Base-by-base conservation (phyloP, 208 protist species). In the Borovskyia barvae region DNA sequence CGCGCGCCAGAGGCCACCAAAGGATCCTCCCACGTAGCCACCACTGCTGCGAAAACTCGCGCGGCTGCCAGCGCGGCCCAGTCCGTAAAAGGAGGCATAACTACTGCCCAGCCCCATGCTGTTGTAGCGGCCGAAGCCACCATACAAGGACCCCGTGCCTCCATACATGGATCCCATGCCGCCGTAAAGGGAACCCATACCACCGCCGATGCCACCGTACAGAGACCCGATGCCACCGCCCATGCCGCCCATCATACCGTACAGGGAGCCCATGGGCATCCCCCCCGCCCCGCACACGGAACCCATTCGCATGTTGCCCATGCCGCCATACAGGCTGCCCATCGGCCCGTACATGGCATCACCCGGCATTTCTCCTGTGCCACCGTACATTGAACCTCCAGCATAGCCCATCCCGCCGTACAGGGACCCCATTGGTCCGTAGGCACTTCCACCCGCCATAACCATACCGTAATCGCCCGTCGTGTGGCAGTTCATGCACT, bases 11-110 rank as follows among this genome's bases (percentile, higher is more conserved):
- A 80, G 67, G 3, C 73, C 67, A 8, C 67, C 73, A 17, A 58
- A 56, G 62, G 63, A 68, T 24, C 73, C 73, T 17, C 67, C 73
- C 6, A 63, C 39, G 55, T 71, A 71, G 33, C 71, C 67, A 40
- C 56, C 52, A 22, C 30, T 74, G 52, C 63, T 63, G 52, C 35
- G 61, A 32, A 65, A 58, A 26, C 56, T 57, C 29, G 56, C 29
- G 39, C 54, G 52, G 39, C 51, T 63, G 26, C 32, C 37, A 30
- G 26, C 37, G 69, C 37, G 52, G 52, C 66, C 66, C 29, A 73
- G 32, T 30, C 70, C 65, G 66, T 82, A 77, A 64, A 82, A 71
- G 41, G 36, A 54, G 37, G 57, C 51, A 49, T 60, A 61, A 50
- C 26, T 43, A 57, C 41, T 52, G 28, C 50, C 42, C 7, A 42